Evolutionary conservation across 257 asterid species (phyloP).

Genomic region (Nemophila menziesii): DNA sequence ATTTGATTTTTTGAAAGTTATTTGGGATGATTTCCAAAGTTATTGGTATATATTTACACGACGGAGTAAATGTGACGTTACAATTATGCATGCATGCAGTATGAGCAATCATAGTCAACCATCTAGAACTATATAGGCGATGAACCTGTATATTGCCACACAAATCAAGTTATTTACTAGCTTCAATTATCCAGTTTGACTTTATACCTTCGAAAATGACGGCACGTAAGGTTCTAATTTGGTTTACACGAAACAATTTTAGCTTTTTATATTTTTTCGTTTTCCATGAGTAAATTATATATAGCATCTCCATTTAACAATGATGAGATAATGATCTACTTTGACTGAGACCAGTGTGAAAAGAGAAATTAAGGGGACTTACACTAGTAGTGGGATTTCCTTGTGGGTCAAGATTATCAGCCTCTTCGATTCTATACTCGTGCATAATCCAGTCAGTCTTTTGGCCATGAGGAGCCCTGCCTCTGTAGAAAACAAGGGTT

Average conservation of each 20-base stretch:
- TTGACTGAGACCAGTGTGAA: no score
- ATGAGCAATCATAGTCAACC: neutral
- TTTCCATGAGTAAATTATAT: no score
- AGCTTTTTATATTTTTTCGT: no score
- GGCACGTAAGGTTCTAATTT: neutral
- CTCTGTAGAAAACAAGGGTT: slow-evolving; percentile 81
- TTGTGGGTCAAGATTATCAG: slow-evolving; percentile 31
- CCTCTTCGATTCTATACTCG: slow-evolving; percentile 68
- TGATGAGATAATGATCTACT: no score
- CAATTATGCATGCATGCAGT: no score
- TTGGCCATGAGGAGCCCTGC: slow-evolving; percentile 90
- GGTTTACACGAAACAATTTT: neutral
- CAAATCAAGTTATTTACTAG: neutral
- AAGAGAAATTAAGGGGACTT: neutral
- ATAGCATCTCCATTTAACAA: no score
- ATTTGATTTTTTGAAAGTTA: no score
- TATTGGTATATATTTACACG: no score
- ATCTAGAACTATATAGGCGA: neutral
- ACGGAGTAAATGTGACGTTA: no score
- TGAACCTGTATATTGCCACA: neutral
- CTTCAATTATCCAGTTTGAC: neutral
- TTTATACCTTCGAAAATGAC: neutral
- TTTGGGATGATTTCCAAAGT: no score
- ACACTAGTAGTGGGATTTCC: slow-evolving; percentile 25
- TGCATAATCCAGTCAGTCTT: slow-evolving; percentile 96